These are phyloP conservation scores for Funneliformis mosseae DNA, from an alignment of 192 early-diverging fungal genomes.

Conservation along the genomic window DNA sequence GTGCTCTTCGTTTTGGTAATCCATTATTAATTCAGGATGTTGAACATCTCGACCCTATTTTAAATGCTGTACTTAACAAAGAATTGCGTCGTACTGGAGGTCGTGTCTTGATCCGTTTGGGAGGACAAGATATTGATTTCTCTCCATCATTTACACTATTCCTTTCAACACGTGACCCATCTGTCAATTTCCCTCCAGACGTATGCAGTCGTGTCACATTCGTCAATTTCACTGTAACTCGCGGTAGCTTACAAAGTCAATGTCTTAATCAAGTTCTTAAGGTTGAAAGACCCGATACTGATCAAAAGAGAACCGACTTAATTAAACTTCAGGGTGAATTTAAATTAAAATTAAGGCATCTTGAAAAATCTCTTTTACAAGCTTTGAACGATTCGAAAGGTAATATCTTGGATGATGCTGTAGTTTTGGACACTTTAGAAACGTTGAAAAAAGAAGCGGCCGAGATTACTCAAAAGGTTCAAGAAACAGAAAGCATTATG, in stretches of 20 bases:
- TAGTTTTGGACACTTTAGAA: conserved; percentile 92
- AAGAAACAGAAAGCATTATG: conserved; percentile 93
- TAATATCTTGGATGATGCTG: conserved; percentile 97
- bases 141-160: conserved; percentile 96
- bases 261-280: conserved; percentile 96
- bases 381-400: conserved; percentile 94
- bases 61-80: conserved; percentile 97
- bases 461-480: conserved; percentile 89
- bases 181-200: conserved; percentile 93
- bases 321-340: conserved; percentile 97
- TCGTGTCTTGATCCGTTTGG: conserved; percentile 93
- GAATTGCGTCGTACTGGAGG: conserved; percentile 96
- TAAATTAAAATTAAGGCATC: conserved; percentile 85
- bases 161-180: conserved; percentile 92
- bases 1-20: conserved; percentile 97
- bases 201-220: conserved; percentile 97
- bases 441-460: conserved; percentile 95
- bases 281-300: conserved; percentile 94
- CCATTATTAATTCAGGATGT: conserved; percentile 97
- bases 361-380: conserved; percentile 92
- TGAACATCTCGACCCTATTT: conserved; percentile 95
- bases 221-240: conserved; percentile 99
- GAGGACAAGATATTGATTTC: conserved; percentile 98
- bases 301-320: conserved; percentile 87
- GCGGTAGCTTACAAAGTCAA: conserved; percentile 94